Base-by-base conservation (phyloP, 495 filamentous ascomycete genomes). In the Neurospora cerealis region DNA sequence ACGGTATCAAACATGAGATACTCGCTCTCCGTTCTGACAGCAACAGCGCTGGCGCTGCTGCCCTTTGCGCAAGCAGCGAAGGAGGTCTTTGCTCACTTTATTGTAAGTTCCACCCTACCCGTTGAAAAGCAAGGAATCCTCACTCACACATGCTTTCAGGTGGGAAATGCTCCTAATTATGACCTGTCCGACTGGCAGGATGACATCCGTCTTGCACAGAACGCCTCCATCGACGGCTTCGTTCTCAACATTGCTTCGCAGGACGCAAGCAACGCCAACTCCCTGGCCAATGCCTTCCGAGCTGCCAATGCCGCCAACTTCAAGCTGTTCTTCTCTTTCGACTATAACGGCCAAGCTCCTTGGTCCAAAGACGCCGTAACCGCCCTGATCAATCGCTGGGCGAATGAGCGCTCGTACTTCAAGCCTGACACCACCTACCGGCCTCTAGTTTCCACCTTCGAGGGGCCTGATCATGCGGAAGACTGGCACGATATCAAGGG, bases 301-400 rank as follows among this genome's bases (percentile, higher is more conserved):
- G 89, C 88, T 3, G 88, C 89, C 38, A 81, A 82, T 1, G 81
- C 78, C 13, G 86, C 87, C 71, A 81, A 78, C 46, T 89, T 89
- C 85, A 87, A 87, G 71, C 85, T 88, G n/a, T 89, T 90, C 77
- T 82, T 90, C 42, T 90, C 87, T 4, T 89, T 91, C 76, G 88
- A 90, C 79, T 82, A 80, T 60, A 81, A 85, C 46, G 88, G 86
- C 4, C 74, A 77, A 34, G 86, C 76, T 19, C 46, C 79, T 32
- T 80, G 77, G 75, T 54, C 74, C 32, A 40, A 83, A 69, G 83
- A 13, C 11, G 74, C 82, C 38, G 89, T 92, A 21, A 80, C 84
- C 21, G 71, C 73, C 10, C 82, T 87, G 73, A 79, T 89, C 72
- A 77, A 78, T 6, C 76, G 85, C 70, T 90, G 86, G 75, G 83